Evolutionary conservation across 2,329 filamentous ascomycete species (phyloP).

Genomic region (Tolypocladium guangdongense): DNA sequence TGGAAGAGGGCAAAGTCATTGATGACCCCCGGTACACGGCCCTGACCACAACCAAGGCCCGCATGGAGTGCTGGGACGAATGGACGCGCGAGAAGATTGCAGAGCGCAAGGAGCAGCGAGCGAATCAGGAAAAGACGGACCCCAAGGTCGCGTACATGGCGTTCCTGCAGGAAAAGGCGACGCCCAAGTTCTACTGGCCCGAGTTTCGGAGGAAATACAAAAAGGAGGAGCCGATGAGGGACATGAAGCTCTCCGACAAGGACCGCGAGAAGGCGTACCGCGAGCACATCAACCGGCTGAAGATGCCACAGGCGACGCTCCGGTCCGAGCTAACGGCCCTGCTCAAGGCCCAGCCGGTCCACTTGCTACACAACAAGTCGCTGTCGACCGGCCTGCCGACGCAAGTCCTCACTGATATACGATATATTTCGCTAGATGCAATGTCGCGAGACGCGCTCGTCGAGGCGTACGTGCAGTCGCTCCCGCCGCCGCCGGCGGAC

Average conservation of each 20-base stretch:
- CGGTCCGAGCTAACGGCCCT: constrained; percentile 60
- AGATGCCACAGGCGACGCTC: constrained; percentile 52
- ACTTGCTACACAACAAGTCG: constrained; percentile 49
- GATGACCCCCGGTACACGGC: constrained; percentile 82
- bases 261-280: constrained; percentile 73
- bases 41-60: constrained; percentile 66
- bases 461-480: constrained; percentile 52
- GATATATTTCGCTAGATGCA: constrained; percentile 57
- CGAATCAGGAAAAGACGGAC: constrained; percentile 68
- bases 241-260: constrained; percentile 58
- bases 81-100: constrained; percentile 76
- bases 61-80: constrained; percentile 71
- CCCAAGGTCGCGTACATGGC: constrained; percentile 72
- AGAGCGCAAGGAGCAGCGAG: constrained; percentile 58
- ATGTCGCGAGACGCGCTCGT: constrained; percentile 53
- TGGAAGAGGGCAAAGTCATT: constrained; percentile 71
- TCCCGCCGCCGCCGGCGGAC: constrained; percentile 46
- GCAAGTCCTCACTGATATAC: constrained; percentile 52
- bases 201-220: constrained; percentile 91
- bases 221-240: constrained; percentile 71
- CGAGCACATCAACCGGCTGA: constrained; percentile 58
- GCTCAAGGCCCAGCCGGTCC: constrained; percentile 49
- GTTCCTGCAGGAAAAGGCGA: constrained; percentile 72
- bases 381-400: constrained; percentile 47
- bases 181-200: constrained; percentile 90